Conservation (phyloP, 2,329 filamentous ascomycete genomes). For the Aspergillus sp. region DNA sequence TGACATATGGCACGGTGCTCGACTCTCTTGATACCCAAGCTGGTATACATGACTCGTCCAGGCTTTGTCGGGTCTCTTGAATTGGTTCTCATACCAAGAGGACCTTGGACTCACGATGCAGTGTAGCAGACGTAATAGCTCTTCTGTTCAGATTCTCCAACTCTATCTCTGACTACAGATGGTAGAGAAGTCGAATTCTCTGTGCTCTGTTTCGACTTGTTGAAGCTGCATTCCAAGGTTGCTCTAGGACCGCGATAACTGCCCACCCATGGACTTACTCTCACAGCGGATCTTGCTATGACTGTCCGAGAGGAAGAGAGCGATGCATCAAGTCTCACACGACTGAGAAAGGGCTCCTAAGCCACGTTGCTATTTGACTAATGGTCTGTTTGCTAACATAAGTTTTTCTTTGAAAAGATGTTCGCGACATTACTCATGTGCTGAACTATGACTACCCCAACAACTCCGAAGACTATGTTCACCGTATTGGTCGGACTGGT, state of each 20-base stretch:
- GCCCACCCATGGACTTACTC: slow-evolving; percentile 50
- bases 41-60: slow-evolving; percentile 88
- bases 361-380: slow-evolving; percentile 42
- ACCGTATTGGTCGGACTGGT: slow-evolving; percentile 67
- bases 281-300: slow-evolving; percentile 41
- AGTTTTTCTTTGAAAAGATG: slow-evolving; percentile 72
- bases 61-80: slow-evolving; percentile 70
- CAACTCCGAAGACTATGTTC: slow-evolving; percentile 71
- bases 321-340: slow-evolving; percentile 61
- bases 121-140: slow-evolving; percentile 64
- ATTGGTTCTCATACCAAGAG: slow-evolving; percentile 75
- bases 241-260: slow-evolving; percentile 63
- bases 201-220: slow-evolving; percentile 46
- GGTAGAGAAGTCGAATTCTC: slow-evolving; percentile 77
- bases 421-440: slow-evolving; percentile 99
- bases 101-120: slow-evolving; percentile 82
- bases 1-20: slow-evolving; percentile 69
- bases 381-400: slow-evolving; percentile 73
- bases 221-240: slow-evolving; percentile 76
- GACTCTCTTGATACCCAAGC: slow-evolving; percentile 84
- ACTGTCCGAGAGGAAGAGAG: slow-evolving; percentile 54
- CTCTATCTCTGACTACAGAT: slow-evolving; percentile 58
- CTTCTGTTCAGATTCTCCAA: slow-evolving; percentile 62
- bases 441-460: slow-evolving; percentile 99
- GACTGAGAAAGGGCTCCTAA: slow-evolving; percentile 54